Evolutionary conservation across 75 land plant genomes (phyloP), one percentile per base, ranked within the genome.

Genomic region (Azolla pinnata): DNA sequence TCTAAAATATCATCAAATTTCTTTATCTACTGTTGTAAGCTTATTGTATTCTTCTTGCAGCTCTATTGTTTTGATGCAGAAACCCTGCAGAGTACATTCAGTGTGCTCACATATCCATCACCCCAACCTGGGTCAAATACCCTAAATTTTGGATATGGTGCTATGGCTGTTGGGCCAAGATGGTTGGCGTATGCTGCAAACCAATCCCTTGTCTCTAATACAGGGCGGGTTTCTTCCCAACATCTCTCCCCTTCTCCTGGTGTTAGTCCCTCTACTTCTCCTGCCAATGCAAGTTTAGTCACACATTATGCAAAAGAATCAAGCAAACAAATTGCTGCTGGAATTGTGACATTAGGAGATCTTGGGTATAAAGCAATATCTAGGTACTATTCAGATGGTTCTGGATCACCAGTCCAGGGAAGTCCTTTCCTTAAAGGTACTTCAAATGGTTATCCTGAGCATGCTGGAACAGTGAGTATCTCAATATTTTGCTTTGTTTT

Each of bases 261-360:
- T 32, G 79, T 77, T 34, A 88, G 84, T 71, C 84, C 89, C 26
- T 63, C 89, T 30, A 61, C 72, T n/a, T 73, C 81, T 45, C 59
- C 75, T 54, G 74, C 91, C 34, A 87, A 86, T 71, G 88, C 83
- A 18, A 77, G 81, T 63, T 38, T 76, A 25, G 91, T 87, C 56
- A 88, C 88, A 27, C 83, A 83, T 44, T 90, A 83, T 72, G 97
- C 97, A 10, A 90, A 76, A 64, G 97, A 90, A 65, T 90, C 97
- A 4, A 82, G 92, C 68, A 86, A 82, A 62, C 97, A 90, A 18
- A 60, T 90, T 56, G 97, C 87, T 33, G 85, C 85, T 25, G 92
- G 97, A 24, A 80, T 90, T 57, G 81, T 84, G 60, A 81, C 78
- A 0, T 57, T 90, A 35, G 92, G 97, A 28, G 92, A 84, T 53